Evolutionary conservation across 306 rosid genomes (phyloP).

Genomic region (Vachellia pachyceras): DNA sequence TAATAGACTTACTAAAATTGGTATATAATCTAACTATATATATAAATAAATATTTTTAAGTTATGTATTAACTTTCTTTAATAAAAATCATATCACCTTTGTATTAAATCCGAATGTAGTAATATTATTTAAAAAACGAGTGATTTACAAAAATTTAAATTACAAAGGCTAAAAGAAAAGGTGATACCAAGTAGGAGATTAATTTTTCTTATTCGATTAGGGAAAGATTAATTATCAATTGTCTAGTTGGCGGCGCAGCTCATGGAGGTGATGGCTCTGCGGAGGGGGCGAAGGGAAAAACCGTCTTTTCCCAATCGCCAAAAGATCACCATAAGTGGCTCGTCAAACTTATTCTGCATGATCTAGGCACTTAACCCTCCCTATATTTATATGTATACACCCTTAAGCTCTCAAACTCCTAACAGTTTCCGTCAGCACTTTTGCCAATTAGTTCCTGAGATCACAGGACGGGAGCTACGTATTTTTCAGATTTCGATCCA

Average conservation of each 20-base stretch:
- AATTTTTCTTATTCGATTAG: neutral
- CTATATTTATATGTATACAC: neutral
- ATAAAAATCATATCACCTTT: neutral
- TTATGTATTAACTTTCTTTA: too few species aligned
- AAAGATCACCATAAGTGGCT: conserved; percentile 27
- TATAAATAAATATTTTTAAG: too few species aligned
- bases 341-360: neutral
- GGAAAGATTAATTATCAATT: neutral
- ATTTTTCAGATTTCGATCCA: conserved; percentile 21
- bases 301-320: conserved; percentile 48
- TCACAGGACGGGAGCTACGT: neutral
- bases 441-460: neutral
- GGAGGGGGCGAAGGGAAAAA: conserved; percentile 29
- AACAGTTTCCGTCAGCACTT: neutral
- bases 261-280: neutral
- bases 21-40: too few species aligned
- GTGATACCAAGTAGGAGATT: neutral
- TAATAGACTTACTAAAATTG: neutral
- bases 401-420: neutral
- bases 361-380: neutral
- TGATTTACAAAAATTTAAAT: neutral
- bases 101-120: too few species aligned
- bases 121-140: neutral
- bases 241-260: neutral
- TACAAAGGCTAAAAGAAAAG: neutral